phyloP scores from a whole-genome alignment of 2,329 filamentous ascomycete genomes.

The Sporothrix schenckii region DNA sequence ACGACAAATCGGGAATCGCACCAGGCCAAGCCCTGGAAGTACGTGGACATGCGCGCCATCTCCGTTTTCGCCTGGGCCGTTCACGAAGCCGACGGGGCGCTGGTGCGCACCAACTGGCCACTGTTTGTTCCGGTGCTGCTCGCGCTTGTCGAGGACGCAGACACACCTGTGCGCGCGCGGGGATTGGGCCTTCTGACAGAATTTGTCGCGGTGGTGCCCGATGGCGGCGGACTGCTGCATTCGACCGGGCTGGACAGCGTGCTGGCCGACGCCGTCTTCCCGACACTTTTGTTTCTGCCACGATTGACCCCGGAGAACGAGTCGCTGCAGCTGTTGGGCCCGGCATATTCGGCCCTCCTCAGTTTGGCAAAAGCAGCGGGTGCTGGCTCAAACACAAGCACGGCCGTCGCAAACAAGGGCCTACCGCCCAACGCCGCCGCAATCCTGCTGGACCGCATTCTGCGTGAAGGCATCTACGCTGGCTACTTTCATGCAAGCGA shows the following conservation, averaged over 20 bases:
- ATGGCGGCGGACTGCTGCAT: conserved; percentile 36
- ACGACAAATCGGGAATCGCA: conserved; percentile 43
- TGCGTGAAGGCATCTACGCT: conserved; percentile 60
- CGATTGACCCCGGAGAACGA: conserved; percentile 74
- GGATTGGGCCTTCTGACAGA: conserved; percentile 58
- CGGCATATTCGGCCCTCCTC: conserved; percentile 69
- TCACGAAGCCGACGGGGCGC: conserved; percentile 47
- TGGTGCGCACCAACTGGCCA: conserved; percentile 64
- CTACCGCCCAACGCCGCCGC: conserved; percentile 33
- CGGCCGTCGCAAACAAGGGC: conserved; percentile 30
- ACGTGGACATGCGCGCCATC: conserved; percentile 53
- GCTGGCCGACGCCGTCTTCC: conserved; percentile 69
- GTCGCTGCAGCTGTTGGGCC: conserved; percentile 63
- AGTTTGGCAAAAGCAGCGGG: conserved; percentile 50
- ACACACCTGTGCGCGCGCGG: conserved; percentile 54
- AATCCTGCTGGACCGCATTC: conserved; percentile 55
- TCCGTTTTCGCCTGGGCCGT: conserved; percentile 66
- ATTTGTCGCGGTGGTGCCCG: conserved; percentile 60
- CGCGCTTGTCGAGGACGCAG: conserved; percentile 66
- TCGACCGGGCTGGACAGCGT: conserved; percentile 66
- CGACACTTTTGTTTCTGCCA: conserved; percentile 76
- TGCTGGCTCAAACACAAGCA: conserved; percentile 15
- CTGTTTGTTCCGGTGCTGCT: conserved; percentile 71
- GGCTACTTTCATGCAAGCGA: conserved; percentile 62
- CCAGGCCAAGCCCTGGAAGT: conserved; percentile 64